Evolutionary conservation across 176 grass and related monocot genomes (phyloP), one percentile per base, ranked within the genome.

Genomic region (Musa itinerans): DNA sequence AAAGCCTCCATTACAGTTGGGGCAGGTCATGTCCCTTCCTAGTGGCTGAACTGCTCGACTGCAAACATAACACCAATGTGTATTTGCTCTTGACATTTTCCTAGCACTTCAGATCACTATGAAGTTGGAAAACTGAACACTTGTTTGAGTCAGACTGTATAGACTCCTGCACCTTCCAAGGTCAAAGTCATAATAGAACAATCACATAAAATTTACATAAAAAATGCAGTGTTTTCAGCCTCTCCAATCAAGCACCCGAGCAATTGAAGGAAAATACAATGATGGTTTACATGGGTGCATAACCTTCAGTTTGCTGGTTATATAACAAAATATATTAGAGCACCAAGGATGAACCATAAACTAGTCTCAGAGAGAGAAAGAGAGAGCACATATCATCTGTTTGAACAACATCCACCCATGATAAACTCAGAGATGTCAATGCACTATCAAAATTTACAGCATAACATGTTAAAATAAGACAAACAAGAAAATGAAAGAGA

Each of bases 11-110:
- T 88, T 84, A 81, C 96, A 99, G 75, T 79, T 92, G 24, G 91
- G 91, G 74, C 96, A 99, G 67, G 77, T 84, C 52, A 85, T 79
- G 72, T 78, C 83, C 61, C 70, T 82, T 14, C 71, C 87, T 13
- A 43, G 48, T 14, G 90, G 74, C 17, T 26, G 84, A 81, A 99
- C 78, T 86, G 84, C 78, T 24, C 81, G 79, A 23, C 71, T 69
- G 70, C 96, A 99, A 9, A 78, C 83, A 83, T 99, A 99, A 71
- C 91, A 99, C 96, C 96, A 99, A 68, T 95, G 91, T n/a, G 96
- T 95, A 70, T 89, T 90, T 83, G 88, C 79, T 82, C 78, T 92
- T 34, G 91, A 89, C 96, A 94, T 99, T 55, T 34, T 73, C 72
- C n/a, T 22, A 21, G n/a, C 20, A 16, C 65, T 68, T 68, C 24